phyloP scores from a whole-genome alignment of 768 basidiomycete species.

The Tulasnella sp. region DNA sequence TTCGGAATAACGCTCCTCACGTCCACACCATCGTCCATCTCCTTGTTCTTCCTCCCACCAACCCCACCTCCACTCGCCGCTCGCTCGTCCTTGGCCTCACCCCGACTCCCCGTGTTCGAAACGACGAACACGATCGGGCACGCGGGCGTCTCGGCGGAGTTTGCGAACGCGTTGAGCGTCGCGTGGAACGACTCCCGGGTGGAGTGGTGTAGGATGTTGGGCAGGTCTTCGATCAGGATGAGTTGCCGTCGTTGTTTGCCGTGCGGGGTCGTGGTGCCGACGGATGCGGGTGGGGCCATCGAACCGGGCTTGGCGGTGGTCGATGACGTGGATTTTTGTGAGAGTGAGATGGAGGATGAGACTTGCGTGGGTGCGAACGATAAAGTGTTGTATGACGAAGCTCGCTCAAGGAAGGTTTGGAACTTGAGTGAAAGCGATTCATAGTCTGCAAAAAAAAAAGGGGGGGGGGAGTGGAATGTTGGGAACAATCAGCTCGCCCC shows the following conservation, averaged over 20 bases:
- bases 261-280: conserved; percentile 9
- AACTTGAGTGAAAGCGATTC: conserved; percentile 56
- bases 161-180: conserved; percentile 55
- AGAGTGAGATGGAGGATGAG: conserved; percentile 25
- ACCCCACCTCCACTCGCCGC: conserved; percentile 39
- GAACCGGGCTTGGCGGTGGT: neutral
- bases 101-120: conserved; percentile 76
- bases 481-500: neutral
- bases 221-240: conserved; percentile 84
- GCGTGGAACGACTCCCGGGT: conserved; percentile 72
- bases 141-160: conserved; percentile 33
- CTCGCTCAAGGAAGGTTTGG: conserved; percentile 67
- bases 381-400: conserved; percentile 56
- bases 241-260: conserved; percentile 44
- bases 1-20: conserved; percentile 66
- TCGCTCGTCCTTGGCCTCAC: conserved; percentile 49
- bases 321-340: conserved; percentile 25
- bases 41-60: conserved; percentile 40
- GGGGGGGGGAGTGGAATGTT: no score
- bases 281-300: conserved; percentile 22
- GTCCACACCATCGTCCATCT: conserved; percentile 55
- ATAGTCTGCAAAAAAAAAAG: conserved; percentile 36
- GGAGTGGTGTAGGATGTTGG: conserved; percentile 74
- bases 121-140: conserved; percentile 77
- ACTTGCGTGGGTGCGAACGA: conserved; percentile 36